Base-by-base conservation (phyloP, 2,329 filamentous ascomycete genomes). In the Hymenoscyphus fraxineus region DNA sequence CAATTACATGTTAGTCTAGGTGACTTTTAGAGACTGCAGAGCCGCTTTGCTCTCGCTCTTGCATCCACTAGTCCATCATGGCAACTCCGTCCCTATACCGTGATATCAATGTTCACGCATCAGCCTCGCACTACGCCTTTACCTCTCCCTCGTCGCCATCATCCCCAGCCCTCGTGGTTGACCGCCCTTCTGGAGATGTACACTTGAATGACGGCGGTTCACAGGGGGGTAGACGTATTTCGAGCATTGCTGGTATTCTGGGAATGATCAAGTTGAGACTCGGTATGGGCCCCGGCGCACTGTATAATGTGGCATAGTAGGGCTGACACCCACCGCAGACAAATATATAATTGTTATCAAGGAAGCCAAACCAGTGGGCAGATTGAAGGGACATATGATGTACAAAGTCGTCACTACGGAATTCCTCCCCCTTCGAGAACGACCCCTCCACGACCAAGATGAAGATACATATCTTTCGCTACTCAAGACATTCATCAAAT, bases 341-440 rank as follows among this genome's bases (percentile, higher is more conserved):
- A 98, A 97, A 79, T 99, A 99, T 83, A 89, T 96, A 74, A 91
- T 99, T 75, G 85, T 96, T 74, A 96, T 99, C 77, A 97, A 91
- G 71, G 98, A 99, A 79, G 91, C 93, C 63, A 88, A 93, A 75
- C 90, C 93, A 44, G 88, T 98, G 78, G 95, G 94, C 66, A 87
- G 93, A 63, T 85, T 99, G 71, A 95, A 94, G 78, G 95, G 95
- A 68, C 92, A 99, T 78, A 96, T 95, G 88, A 88, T 98, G 35
- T 98, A 98, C 85, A 96, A 92, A 78, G 86, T 99, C 71, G 82
- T 92, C 71, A 85, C 92, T 15, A 97, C 94, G 68, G 95, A 99
- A 75, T 92, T 99, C 76, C 84, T 99, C 41, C 93, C 95, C 57
- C 86, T 99, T 76, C 92, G 93, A 78, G 95, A 98, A 79, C 90